Base-by-base conservation (phyloP, 2,329 filamentous ascomycete species). In the Rhynchosporium graminicola region DNA sequence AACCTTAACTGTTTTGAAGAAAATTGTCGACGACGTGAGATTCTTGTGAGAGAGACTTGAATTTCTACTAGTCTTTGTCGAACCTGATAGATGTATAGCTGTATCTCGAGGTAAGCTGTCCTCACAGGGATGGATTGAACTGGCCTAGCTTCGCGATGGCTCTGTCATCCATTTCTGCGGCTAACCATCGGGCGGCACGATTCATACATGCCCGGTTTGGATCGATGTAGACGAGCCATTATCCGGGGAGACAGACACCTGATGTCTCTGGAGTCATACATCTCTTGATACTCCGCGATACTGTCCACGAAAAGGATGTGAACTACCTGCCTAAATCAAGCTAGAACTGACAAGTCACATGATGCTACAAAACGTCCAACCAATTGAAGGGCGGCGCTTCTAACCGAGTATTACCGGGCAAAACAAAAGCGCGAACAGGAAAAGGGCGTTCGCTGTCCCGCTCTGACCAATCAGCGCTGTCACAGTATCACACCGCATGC, bases 401-500 rank as follows among this genome's bases (percentile, higher is more conserved):
- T 47, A 20, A 20, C 20, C 20, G 20, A 20, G 20, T 20, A 20
- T 20, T 20, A 20, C 20, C 20, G 20, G 20, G 20, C 20, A 20
- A 1, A 20, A 20, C 20, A 20, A 20, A 20, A 20, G 20, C 20
- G 20, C 20, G 26, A 3, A 9, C 51, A 50, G 43, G 43, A 45
- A 61, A 52, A 60, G 59, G 28, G 61, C 50, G 46, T 57, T 38
- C 57, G 52, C 45, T 42, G 15, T 43, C 20, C 42, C 15, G 33
- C 20, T 8, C 50, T 40, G 38, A 31, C 61, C 58, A 66, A 66
- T 61, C 50, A 66, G 36, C 10, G 13, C n/a, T 15, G 42, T 33
- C 43, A 70, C 69, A 68, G 69, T 40, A 70, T 70, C 69, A 70
- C 69, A 61, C 58, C 68, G 63, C 65, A 65, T 67, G 57, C 55